These are phyloP conservation scores for Penicillium sumatraense DNA, from an alignment of 2,329 filamentous ascomycete genomes.

Conservation along the genomic window DNA sequence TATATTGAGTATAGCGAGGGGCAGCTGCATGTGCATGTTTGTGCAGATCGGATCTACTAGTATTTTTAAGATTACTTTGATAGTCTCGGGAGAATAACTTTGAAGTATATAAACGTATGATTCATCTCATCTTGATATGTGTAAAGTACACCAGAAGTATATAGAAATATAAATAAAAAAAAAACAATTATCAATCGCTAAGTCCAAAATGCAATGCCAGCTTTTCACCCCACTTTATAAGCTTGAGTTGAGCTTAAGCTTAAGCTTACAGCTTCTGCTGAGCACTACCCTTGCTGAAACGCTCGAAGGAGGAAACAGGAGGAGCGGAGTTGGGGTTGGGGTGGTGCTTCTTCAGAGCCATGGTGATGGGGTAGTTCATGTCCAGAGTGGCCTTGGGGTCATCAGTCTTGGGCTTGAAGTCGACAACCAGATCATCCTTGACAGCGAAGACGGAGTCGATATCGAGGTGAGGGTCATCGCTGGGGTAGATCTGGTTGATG, in stretches of 20 bases:
- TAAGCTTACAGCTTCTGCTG: constrained; percentile 20
- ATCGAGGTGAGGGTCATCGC: constrained; percentile 60
- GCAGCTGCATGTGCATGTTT: background rate
- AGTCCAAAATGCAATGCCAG: constrained; percentile 21
- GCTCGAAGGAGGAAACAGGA: constrained; percentile 44
- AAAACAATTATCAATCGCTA: constrained; percentile 14
- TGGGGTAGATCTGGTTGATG: constrained; percentile 63
- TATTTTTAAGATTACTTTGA: background rate
- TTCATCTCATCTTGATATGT: background rate
- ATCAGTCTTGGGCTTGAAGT: constrained; percentile 58
- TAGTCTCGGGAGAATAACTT: background rate
- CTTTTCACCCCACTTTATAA: background rate
- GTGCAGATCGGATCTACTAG: background rate
- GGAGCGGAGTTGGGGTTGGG: constrained; percentile 45
- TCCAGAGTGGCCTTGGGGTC: constrained; percentile 61
- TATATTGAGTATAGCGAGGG: background rate
- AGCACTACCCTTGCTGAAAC: constrained; percentile 30
- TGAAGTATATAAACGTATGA: background rate
- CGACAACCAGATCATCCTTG: constrained; percentile 63
- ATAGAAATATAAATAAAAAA: constrained; percentile 5
- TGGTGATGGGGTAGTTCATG: constrained; percentile 64
- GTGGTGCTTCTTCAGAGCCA: constrained; percentile 53
- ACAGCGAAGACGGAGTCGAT: constrained; percentile 67
- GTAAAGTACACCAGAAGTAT: background rate
- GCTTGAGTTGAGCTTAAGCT: background rate